Evolutionary conservation across 129 eudicot species (phyloP).

Genomic region (Arctium minus): DNA sequence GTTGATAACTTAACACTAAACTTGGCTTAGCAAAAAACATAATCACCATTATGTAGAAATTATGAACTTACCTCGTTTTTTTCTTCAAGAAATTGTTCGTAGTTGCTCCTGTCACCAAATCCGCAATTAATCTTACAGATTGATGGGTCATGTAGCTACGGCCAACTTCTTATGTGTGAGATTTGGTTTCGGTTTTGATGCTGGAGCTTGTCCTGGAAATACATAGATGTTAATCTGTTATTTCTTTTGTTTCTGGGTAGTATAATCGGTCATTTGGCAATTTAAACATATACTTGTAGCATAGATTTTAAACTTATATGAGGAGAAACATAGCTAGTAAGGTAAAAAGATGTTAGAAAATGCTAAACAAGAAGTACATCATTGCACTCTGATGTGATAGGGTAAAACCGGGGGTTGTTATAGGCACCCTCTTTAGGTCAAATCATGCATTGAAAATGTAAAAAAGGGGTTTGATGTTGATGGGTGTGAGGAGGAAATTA

Average conservation of each 20-base stretch:
- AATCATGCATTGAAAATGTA: background rate
- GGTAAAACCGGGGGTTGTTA: background rate
- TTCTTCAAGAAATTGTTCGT: slow-evolving; percentile 4
- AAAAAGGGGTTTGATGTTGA: background rate
- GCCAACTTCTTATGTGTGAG: slow-evolving; percentile 33
- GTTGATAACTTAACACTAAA: background rate
- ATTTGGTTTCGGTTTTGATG: slow-evolving; percentile 32
- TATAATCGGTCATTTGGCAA: background rate
- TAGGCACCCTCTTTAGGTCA: background rate
- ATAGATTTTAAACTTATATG: background rate
- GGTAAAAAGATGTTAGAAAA: background rate
- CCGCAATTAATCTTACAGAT: background rate
- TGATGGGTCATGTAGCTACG: slow-evolving; percentile 23
- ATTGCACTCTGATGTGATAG: background rate
- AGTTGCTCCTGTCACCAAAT: background rate
- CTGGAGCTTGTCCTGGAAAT: slow-evolving; percentile 30
- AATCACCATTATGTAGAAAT: background rate
- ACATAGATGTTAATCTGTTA: background rate
- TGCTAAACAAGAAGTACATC: background rate
- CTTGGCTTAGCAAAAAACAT: slow-evolving; percentile 1
- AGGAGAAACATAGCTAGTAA: background rate
- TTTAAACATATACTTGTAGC: background rate
- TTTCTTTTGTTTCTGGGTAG: background rate
- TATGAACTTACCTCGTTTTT: background rate
- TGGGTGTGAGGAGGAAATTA: background rate